Conservation (phyloP, 202 grass and related monocot species). For the Zoysia matrella region DNA sequence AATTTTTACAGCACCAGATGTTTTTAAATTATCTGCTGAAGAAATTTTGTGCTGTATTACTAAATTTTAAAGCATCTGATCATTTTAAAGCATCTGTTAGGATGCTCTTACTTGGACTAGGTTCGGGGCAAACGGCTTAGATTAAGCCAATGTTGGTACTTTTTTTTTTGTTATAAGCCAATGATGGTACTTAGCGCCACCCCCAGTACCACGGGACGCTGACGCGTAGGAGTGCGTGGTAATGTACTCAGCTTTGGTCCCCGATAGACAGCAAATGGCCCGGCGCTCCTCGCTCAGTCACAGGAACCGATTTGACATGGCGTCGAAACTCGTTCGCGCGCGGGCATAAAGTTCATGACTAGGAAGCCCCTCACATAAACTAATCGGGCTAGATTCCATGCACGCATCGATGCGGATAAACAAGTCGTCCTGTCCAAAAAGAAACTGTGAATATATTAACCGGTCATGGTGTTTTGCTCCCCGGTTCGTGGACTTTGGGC, state of each 20-base stretch:
- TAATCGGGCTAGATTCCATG: slow-evolving; percentile 35
- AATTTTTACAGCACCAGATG: too few species aligned
- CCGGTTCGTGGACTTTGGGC: background rate
- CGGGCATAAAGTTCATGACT: background rate
- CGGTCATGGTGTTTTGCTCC: background rate
- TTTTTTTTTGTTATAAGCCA: too few species aligned
- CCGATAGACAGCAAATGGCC: background rate
- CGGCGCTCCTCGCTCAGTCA: background rate
- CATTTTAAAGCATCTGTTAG: too few species aligned
- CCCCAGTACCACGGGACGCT: too few species aligned
- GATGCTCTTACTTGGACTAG: too few species aligned
- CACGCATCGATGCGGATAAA: slow-evolving; percentile 10
- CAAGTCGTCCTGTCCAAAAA: background rate
- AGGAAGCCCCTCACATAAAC: background rate
- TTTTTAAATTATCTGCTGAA: too few species aligned
- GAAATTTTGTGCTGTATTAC: too few species aligned
- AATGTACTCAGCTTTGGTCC: background rate
- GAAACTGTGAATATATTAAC: background rate
- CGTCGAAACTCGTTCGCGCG: background rate
- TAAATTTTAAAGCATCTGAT: too few species aligned
- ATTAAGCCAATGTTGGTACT: too few species aligned
- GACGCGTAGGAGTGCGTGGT: too few species aligned
- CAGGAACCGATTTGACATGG: background rate
- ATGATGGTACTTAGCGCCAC: too few species aligned
- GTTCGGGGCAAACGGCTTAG: too few species aligned